Evolutionary conservation across 1,139 yeast species (phyloP), one percentile per base, ranked within the genome.

Genomic region (Chernovozyma aurita): DNA sequence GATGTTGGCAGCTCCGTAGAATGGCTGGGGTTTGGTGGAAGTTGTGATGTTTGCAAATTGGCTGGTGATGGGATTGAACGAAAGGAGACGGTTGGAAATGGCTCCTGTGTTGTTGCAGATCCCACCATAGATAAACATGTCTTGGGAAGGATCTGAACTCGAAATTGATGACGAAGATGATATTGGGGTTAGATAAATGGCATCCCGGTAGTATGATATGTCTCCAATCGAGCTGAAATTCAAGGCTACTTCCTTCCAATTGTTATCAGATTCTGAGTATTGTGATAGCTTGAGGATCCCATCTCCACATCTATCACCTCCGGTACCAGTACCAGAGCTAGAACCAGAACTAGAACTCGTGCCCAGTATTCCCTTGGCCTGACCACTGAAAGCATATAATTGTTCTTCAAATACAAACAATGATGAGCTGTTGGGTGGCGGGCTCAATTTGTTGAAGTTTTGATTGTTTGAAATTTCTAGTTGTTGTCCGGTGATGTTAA

Each of bases 41-140:
- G 76, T 70, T 29, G 68, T 46, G 20, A 70, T 65, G 41, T 66
- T 69, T 31, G 61, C 49, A 13, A 63, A 48, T 22, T 44, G 45
- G 35, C 45, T 43, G 2, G 50, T 45, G 5, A 40, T 34, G 26
- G 59, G 40, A 34, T 65, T 56, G n/a, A 68, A 42, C n/a, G 73
- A 63, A 15, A 69, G 34, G 38, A 70, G 49, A 32, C 76, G 45
- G 42, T 48, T 50, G 2, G 65, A 43, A 1, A 58, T 53, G 1
- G 33, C 29, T 1, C 50, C 52, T 1, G 41, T 38, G 1, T 39
- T 25, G 3, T 38, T 43, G 32, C 69, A 57, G 7, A 39, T 31
- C 0, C 76, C 76, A 3, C 76, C 76, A 41, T 69, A 70, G 2
- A 70, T 47, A 41, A 64, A 70, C 2, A 61, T 35, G 15, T 24